Conservation (phyloP, 768 basidiomycete genomes). For the Dacryopinax primogenitus region DNA sequence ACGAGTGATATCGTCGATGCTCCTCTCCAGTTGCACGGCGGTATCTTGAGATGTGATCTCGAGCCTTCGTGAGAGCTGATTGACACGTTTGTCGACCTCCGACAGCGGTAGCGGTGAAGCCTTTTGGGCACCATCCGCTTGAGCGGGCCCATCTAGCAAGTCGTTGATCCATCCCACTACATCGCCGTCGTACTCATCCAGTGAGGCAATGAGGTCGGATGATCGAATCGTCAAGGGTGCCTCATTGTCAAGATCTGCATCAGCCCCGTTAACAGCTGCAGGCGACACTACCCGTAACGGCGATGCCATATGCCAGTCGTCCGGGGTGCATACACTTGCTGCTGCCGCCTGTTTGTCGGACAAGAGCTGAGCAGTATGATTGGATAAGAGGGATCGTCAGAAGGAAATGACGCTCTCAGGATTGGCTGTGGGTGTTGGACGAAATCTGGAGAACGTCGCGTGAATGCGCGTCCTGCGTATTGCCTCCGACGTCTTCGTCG, state of each 20-base stretch:
- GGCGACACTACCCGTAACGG: neutral
- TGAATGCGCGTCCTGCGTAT: constrained; percentile 1
- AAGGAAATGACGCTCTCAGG: neutral
- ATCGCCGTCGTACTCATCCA: constrained; percentile 46
- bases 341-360: neutral
- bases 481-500: neutral
- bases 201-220: constrained; percentile 25
- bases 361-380: neutral
- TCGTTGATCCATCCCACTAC: constrained; percentile 63
- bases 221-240: constrained; percentile 11
- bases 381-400: neutral
- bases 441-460: neutral
- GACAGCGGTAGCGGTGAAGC: constrained; percentile 32
- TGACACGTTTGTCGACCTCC: constrained; percentile 59
- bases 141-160: constrained; percentile 33
- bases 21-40: constrained; percentile 68
- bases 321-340: neutral
- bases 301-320: neutral
- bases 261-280: neutral
- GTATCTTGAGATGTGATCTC: constrained; percentile 85
- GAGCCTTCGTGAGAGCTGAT: constrained; percentile 60
- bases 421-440: neutral
- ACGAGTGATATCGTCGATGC: constrained; percentile 85
- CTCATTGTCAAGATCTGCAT: neutral
- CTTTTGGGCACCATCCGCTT: constrained; percentile 20